Conservation (phyloP, 805 yeast genomes). For the Jamesozyma lodderae region DNA sequence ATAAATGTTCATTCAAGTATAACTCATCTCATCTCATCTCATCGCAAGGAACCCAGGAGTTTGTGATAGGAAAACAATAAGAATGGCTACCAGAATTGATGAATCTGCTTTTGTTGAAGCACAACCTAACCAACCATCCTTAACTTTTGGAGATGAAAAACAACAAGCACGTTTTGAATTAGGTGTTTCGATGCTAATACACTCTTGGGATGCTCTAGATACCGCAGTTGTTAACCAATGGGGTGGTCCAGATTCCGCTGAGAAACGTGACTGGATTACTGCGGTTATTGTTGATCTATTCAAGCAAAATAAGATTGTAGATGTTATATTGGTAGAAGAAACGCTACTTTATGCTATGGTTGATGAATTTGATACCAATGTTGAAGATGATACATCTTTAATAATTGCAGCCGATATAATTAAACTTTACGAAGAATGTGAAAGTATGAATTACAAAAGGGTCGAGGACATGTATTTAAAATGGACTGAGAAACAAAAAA, state of each 20-base stretch:
- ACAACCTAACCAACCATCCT: constrained; percentile 30
- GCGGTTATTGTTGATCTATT: constrained; percentile 77
- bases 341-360: constrained; percentile 81
- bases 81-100: constrained; percentile 17
- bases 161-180: constrained; percentile 83
- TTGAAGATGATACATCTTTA: constrained; percentile 84
- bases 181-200: constrained; percentile 86
- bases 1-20: too few relatives aligned
- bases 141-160: constrained; percentile 45
- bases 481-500: constrained; percentile 48
- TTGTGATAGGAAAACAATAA: neutral
- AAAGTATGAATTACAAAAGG: constrained; percentile 39
- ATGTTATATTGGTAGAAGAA: constrained; percentile 72
- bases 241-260: constrained; percentile 92
- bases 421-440: constrained; percentile 57
- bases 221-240: constrained; percentile 87
- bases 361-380: constrained; percentile 84
- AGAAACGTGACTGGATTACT: constrained; percentile 91
- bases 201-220: constrained; percentile 79
- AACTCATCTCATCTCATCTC: constrained; percentile 2
- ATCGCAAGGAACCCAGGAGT: neutral
- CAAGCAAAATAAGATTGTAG: constrained; percentile 52
- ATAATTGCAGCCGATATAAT: constrained; percentile 61
- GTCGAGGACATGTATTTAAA: constrained; percentile 52
- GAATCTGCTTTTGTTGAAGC: constrained; percentile 49